These are phyloP conservation scores for Microthlaspi erraticum DNA, from an alignment of 345 rosid species.

Conservation along the genomic window DNA sequence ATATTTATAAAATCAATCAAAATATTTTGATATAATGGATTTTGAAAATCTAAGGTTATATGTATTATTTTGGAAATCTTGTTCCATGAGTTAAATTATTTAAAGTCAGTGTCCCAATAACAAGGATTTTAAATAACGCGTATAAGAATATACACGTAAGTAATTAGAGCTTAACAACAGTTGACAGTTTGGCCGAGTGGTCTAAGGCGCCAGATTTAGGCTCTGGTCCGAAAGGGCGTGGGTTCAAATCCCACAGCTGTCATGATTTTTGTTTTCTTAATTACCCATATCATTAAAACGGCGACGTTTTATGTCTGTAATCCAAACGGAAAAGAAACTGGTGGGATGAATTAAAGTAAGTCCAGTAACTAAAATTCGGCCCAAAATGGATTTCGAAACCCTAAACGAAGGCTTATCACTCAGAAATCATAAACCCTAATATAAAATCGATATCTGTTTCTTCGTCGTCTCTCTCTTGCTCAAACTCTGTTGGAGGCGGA, in stretches of 20 bases:
- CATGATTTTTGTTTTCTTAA: not conserved
- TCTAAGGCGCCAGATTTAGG: conserved; percentile 99
- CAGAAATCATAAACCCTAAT: conserved; percentile 36
- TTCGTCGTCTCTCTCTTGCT: not conserved
- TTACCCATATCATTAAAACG: not conserved
- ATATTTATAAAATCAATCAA: too few species aligned
- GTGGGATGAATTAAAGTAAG: not conserved
- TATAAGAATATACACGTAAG: too few species aligned
- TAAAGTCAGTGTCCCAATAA: too few species aligned
- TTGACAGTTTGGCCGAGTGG: conserved; percentile 99
- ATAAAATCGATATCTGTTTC: not conserved
- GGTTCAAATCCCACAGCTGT: conserved; percentile 99
- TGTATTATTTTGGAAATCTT: too few species aligned
- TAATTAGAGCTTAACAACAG: too few species aligned
- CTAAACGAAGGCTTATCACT: conserved; percentile 11
- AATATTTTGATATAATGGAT: too few species aligned
- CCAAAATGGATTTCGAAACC: conserved; percentile 15
- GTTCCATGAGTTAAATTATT: too few species aligned
- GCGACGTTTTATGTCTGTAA: too few species aligned
- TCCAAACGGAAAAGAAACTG: too few species aligned
- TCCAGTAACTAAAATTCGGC: not conserved
- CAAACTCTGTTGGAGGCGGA: conserved; percentile 27
- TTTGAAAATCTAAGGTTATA: too few species aligned
- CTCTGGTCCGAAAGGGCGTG: conserved; percentile 99
- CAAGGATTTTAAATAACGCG: too few species aligned